Conservation (phyloP, 768 basidiomycete genomes). For the Holtermannia corniformis region DNA sequence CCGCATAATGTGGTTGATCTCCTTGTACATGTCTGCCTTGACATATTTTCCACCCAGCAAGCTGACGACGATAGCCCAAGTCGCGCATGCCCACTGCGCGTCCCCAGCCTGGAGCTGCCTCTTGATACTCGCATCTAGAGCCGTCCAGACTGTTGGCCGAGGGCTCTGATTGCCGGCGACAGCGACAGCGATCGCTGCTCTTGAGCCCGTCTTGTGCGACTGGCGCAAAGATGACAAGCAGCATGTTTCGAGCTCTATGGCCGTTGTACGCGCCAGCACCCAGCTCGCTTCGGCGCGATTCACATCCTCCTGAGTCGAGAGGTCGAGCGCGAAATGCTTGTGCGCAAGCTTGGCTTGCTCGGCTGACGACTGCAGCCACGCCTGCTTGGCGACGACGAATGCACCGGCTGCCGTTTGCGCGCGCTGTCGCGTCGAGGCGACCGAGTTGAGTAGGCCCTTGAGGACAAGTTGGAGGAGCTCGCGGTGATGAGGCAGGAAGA, state of each 20-base stretch:
- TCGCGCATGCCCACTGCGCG: slow-evolving; percentile 34
- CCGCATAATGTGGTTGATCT: slow-evolving; percentile 31
- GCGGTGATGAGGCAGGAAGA: slow-evolving; percentile 28
- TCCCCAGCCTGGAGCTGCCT: slow-evolving; percentile 11
- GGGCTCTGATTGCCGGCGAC: not conserved
- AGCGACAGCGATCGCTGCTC: no score
- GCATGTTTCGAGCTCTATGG: not conserved
- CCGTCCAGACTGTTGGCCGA: slow-evolving; percentile 18
- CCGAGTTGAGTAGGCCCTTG: slow-evolving; percentile 8
- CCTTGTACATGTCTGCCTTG: slow-evolving; percentile 17
- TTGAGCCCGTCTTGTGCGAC: no score
- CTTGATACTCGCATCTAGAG: slow-evolving; percentile 19
- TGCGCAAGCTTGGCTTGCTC: not conserved
- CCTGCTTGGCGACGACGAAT: slow-evolving; percentile 22
- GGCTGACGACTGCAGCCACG: not conserved
- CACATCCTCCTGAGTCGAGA: not conserved
- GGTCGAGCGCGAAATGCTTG: not conserved
- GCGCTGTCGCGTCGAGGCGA: slow-evolving; percentile 17
- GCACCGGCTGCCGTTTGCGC: slow-evolving; percentile 22
- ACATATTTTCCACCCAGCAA: slow-evolving; percentile 31
- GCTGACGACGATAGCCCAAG: slow-evolving; percentile 31
- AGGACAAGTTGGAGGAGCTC: slow-evolving; percentile 27
- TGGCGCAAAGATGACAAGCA: not conserved
- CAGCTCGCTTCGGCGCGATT: not conserved
- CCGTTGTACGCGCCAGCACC: not conserved